Evolutionary conservation across 2,329 filamentous ascomycete genomes (phyloP).

Genomic region (Periconia macrospinosa): DNA sequence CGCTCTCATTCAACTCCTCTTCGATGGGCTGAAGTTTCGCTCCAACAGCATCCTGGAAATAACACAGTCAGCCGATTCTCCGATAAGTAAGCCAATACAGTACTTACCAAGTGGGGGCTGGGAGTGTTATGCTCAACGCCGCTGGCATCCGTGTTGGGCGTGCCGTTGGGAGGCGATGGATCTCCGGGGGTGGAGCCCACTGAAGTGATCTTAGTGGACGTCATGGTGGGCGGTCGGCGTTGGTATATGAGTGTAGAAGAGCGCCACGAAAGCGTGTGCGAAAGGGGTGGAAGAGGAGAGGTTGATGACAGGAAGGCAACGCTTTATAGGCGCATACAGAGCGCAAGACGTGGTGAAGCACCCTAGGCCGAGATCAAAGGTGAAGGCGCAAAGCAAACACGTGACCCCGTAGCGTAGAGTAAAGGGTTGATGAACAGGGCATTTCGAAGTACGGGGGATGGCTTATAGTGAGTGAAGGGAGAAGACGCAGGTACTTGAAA

Average conservation of each 20-base stretch:
- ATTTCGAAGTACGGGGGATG: not conserved
- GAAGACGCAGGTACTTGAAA: not conserved
- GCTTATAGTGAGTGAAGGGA: not conserved
- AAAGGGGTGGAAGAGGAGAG: not conserved
- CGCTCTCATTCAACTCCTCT: conserved; percentile 34
- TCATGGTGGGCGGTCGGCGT: not conserved
- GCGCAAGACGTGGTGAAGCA: not conserved
- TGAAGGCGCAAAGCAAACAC: not conserved
- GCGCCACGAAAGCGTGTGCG: not conserved
- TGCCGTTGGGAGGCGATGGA: conserved; percentile 27
- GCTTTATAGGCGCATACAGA: not conserved
- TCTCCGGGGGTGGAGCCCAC: conserved; percentile 20
- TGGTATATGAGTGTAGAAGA: not conserved
- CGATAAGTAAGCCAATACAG: too few species aligned
- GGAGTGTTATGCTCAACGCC: conserved; percentile 16
- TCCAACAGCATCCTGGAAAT: conserved; percentile 20
- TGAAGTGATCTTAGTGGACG: conserved; percentile 19
- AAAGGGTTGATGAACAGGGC: not conserved
- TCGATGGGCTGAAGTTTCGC: conserved; percentile 31
- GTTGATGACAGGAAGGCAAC: too few species aligned
- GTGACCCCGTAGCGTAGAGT: not conserved
- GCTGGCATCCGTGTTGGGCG: conserved; percentile 25
- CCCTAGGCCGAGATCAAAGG: not conserved
- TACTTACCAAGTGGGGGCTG: conserved; percentile 20
- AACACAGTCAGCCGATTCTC: not conserved